These are phyloP conservation scores for Xylaria nigripes DNA, from an alignment of 495 filamentous ascomycete species.

Conservation along the genomic window DNA sequence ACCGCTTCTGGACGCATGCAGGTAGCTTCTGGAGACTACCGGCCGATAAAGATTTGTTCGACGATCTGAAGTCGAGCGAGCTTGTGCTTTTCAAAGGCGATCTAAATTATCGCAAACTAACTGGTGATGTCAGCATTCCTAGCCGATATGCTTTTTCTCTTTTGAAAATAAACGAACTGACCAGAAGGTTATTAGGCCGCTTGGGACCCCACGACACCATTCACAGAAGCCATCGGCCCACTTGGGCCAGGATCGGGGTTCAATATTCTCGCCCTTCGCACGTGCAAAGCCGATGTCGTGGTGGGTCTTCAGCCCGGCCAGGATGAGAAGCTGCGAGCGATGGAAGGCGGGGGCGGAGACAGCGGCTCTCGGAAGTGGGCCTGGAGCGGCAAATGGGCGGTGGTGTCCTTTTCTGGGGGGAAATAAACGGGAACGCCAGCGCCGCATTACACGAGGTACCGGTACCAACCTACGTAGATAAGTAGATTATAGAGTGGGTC, in stretches of 20 bases:
- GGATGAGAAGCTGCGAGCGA: slow-evolving; percentile 67
- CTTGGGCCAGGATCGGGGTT: slow-evolving; percentile 72
- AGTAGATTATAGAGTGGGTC: neutral
- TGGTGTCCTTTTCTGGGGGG: slow-evolving; percentile 68
- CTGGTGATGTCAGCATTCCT: slow-evolving; percentile 63
- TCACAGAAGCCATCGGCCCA: slow-evolving; percentile 77
- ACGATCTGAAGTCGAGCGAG: slow-evolving; percentile 76
- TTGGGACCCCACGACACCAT: slow-evolving; percentile 85
- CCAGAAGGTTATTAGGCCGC: slow-evolving; percentile 45
- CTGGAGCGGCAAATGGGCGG: slow-evolving; percentile 95
- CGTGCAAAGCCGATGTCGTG: slow-evolving; percentile 92
- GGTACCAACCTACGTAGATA: neutral
- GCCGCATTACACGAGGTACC: neutral
- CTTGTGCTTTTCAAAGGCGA: slow-evolving; percentile 97
- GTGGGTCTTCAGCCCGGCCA: slow-evolving; percentile 74
- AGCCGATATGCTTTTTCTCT: neutral
- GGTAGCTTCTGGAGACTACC: slow-evolving; percentile 85
- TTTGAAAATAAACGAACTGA: slow-evolving; percentile 7
- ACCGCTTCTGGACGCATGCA: slow-evolving; percentile 81
- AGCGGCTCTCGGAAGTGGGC: slow-evolving; percentile 80
- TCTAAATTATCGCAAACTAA: slow-evolving; percentile 88
- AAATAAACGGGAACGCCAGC: slow-evolving; percentile 9
- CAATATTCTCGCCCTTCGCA: slow-evolving; percentile 76
- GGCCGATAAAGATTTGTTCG: slow-evolving; percentile 50
- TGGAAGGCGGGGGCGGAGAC: slow-evolving; percentile 60